Percentiles rank a stretch among this genome's conserved stretches.
These are phyloP conservation scores for Leccinellum luteum DNA, from an alignment of 768 basidiomycete genomes.

Conservation along the genomic window DNA sequence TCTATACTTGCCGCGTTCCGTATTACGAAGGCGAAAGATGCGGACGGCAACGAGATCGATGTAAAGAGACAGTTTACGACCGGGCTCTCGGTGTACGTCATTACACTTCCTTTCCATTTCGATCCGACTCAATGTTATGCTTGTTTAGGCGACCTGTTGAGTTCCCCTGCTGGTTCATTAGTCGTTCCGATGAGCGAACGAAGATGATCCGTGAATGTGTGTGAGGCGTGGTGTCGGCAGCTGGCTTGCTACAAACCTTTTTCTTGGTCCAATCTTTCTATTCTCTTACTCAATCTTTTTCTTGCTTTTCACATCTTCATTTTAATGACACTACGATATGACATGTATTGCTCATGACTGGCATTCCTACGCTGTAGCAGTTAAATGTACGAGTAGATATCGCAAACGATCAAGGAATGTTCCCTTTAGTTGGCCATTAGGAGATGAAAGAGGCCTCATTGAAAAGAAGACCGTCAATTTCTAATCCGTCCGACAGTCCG, in stretches of 20 bases:
- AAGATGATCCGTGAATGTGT: slow-evolving; percentile 1
- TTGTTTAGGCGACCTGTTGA: slow-evolving; percentile 16
- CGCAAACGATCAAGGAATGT: not conserved
- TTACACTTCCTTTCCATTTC: not conserved
- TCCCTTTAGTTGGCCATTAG: slow-evolving; percentile 8
- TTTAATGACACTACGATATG: not conserved
- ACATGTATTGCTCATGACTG: not conserved
- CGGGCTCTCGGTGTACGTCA: slow-evolving; percentile 20
- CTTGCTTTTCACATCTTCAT: not conserved
- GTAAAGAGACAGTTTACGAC: slow-evolving; percentile 23
- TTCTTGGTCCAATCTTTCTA: not conserved
- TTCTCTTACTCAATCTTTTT: not conserved
- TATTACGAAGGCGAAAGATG: slow-evolving; percentile 24
- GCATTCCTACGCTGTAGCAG: slow-evolving; percentile 6
- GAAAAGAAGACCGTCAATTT: slow-evolving; percentile 72
- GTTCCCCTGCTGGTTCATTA: slow-evolving; percentile 24
- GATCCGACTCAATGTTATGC: not conserved
- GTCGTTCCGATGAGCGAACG: slow-evolving; percentile 13
- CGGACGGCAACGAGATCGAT: slow-evolving; percentile 18
- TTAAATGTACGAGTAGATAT: slow-evolving; percentile 10
- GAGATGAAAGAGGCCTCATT: slow-evolving; percentile 93
- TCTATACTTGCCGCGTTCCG: slow-evolving; percentile 23
- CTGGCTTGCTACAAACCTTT: not conserved
- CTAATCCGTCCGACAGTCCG: slow-evolving; percentile 36
- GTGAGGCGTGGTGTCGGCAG: not conserved